These are phyloP conservation scores for Erucastrum elatum DNA, from an alignment of 345 rosid species.

Conservation along the genomic window DNA sequence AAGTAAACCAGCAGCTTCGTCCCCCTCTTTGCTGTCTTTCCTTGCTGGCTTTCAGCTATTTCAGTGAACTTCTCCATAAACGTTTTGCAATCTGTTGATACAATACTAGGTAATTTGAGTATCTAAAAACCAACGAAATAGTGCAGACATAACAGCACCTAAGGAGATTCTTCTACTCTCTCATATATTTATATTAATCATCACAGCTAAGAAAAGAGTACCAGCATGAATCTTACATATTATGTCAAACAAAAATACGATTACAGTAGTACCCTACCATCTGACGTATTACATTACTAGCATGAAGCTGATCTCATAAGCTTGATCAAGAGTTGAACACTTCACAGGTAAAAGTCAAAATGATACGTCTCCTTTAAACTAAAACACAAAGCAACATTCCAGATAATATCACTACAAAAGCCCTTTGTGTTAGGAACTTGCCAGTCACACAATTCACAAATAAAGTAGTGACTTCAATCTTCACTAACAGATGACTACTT, in stretches of 20 bases:
- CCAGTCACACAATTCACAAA: not conserved
- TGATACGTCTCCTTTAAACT: not conserved
- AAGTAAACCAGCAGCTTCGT: conserved; percentile 64
- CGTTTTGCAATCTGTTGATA: conserved; percentile 64
- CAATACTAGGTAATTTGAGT: not conserved
- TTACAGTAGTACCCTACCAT: not conserved
- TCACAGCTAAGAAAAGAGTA: not conserved
- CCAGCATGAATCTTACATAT: not conserved
- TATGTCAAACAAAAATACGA: not conserved
- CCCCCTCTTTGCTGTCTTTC: conserved; percentile 66
- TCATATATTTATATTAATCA: not conserved
- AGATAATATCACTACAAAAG: not conserved
- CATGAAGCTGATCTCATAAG: not conserved
- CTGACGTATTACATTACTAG: not conserved
- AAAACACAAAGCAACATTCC: conserved; percentile 9
- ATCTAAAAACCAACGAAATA: not conserved
- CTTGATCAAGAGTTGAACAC: not conserved
- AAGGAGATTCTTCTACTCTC: not conserved
- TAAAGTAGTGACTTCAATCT: not conserved
- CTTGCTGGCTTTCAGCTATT: conserved; percentile 67
- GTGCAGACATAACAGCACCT: not conserved
- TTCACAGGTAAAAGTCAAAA: not conserved
- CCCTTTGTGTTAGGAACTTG: not conserved
- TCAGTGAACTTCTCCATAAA: conserved; percentile 80
- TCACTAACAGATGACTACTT: not conserved